Base-by-base conservation (phyloP, 1,284 basidiomycete species). In the Cryptococcus sp. region DNA sequence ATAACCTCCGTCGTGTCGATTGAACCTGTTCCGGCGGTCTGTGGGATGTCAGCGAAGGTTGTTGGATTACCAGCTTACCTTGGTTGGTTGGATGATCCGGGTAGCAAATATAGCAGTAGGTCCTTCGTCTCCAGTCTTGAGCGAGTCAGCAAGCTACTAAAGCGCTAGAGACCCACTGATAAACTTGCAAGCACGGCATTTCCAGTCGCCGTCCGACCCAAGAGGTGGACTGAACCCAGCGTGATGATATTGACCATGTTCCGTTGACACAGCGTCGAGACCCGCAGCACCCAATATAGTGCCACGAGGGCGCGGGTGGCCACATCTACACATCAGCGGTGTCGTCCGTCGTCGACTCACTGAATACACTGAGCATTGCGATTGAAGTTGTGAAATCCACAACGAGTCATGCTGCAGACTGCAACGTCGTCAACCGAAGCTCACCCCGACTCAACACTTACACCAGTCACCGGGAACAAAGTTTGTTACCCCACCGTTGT, bases 381-480 rank as follows among this genome's bases (percentile, higher is more conserved):
- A 52, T 59, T 54, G 53, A 52, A 63, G 50, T 53, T 61, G 27
- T 61, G 55, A 55, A 57, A 61, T 5, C 43, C 52, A 47, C 60
- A 61, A 19, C 42, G 39, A 15, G 45, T 48, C 20, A 57, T 55
- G 20, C 19, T 40, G 40, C 59, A 61, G 16, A 20, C 59, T 61
- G 42, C 7, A 15, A 13, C 6, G 16, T 19, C 11, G 48, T 47
- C 38, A 47, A 19, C n/a, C 11, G 22, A 6, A 48, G 25, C 25
- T 25, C 2, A 35, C 30, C 22, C 4, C 30, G 16, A 13, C 20
- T 19, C 25, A 46, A 22, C 5, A 58, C 60, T 54, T 23, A 61
- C 60, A 38, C 60, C 60, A 61, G 47, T 61, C 60, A 46, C 60
- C 60, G 7, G 54, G 59, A 15, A 41, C 54, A 57, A 55, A 58